Evolutionary conservation across 805 yeast genomes (phyloP), one percentile per base, ranked within the genome.

Genomic region (Metschnikowia reukaufii): DNA sequence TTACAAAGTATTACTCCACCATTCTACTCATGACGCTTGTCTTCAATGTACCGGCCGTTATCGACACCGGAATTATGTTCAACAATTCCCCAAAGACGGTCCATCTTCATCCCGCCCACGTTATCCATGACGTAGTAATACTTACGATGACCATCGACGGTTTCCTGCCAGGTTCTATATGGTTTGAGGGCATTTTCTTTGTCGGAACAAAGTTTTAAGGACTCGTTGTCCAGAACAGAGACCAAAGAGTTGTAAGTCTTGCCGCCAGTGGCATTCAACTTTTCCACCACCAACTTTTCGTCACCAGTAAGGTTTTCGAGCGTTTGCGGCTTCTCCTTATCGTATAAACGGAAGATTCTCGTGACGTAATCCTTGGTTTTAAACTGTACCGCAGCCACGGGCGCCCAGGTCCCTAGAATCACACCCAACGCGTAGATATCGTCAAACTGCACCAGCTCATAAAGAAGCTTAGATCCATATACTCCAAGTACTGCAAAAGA

Each of bases 21-120:
- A 25, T 25, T 25, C 5, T n/a, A 29, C 39, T 34, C 20, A 32
- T 25, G 31, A 27, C 15, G 21, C 15, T 34, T 25, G 7, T 32
- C 41, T 15, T 49, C 53, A 41, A 66, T 59, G 42, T 58, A 72
- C 49, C 95, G 70, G 5, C 94, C 94, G 52, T 84, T 84, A 55
- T 85, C 77, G 9, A 86, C 69, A 0, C 84, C 88, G 39, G 81
- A 71, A 49, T 84, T 81, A 40, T 69, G 68, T 60, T 88, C 96
- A 1, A 85, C 79, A n/a, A 86, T 78, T 0, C 91, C 89, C 92
- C 96, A 84, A 4, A 88, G 66, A 45, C 96, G 69, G 57, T 88
- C 94, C 96, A 88, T 88, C 53, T 81, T 80, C 61, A 86, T 67
- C 2, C 95, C 95, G 2, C 96, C 94, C 36, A 85, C 70, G 53